Conservation (phyloP, 2,329 filamentous ascomycete species). For the Pseudocercospora fijiensis region DNA sequence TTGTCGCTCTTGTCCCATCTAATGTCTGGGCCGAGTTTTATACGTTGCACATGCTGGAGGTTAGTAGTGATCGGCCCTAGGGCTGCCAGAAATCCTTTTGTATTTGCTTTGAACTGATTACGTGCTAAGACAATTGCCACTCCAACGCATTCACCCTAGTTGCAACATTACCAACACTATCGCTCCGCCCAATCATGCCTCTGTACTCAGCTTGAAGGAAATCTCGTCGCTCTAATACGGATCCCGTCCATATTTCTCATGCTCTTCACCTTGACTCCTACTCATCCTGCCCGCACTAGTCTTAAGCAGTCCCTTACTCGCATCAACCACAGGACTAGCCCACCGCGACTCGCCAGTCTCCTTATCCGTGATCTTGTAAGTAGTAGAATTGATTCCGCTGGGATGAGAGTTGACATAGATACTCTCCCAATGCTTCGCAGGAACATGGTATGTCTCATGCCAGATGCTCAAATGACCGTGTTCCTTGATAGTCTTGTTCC, state of each 20-base stretch:
- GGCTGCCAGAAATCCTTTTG: too few species aligned
- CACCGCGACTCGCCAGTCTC: constrained; percentile 31
- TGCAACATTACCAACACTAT: neutral
- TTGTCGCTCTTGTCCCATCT: too few species aligned
- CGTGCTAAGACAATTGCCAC: too few species aligned
- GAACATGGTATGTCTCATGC: constrained; percentile 56
- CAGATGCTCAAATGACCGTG: constrained; percentile 51
- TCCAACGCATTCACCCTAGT: too few species aligned
- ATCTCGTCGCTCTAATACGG: constrained; percentile 12
- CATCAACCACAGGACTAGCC: constrained; percentile 38
- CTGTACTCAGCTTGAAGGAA: neutral
- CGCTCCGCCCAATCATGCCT: neutral
- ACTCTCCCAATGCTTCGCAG: constrained; percentile 50
- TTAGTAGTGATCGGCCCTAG: too few species aligned
- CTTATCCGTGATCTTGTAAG: constrained; percentile 25
- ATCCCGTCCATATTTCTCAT: constrained; percentile 29
- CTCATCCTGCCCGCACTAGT: constrained; percentile 38
- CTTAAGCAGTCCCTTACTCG: constrained; percentile 37
- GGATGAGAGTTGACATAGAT: constrained; percentile 49
- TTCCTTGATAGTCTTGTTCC: constrained; percentile 40
- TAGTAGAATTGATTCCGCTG: constrained; percentile 36
- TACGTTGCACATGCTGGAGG: too few species aligned
- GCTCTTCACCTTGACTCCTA: constrained; percentile 31
- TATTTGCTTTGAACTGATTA: too few species aligned
- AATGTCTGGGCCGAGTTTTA: too few species aligned